Base-by-base conservation (phyloP, 805 yeast species). In the Teunomyces gatunensis region DNA sequence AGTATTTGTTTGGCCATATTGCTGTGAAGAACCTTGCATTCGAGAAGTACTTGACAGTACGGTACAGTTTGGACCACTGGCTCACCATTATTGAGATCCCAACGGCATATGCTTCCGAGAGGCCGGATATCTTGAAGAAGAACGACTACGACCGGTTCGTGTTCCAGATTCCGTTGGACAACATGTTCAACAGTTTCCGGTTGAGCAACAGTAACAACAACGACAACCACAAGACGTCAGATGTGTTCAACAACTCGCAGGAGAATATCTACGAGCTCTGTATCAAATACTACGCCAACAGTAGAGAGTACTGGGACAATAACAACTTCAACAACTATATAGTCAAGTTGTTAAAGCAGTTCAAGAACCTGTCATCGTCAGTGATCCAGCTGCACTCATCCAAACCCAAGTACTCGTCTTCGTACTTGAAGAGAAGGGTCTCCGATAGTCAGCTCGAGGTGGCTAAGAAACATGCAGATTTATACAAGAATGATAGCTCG, bases 1-100 rank as follows among this genome's bases (percentile, higher is more conserved):
- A 76, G 48, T 72, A 70, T 47, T 67, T 91, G 12, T 62, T 80
- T 44, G 97, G 97, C 1, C 83, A 83, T 45, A 73, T 91, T 40
- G 87, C 92, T 2, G 97, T 87, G 23, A 79, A 81, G 57, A 92
- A 91, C 68, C 46, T 88, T 4, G 74, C 85, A 9, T 91, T 74
- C 65, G 76, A 80, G 30, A 91, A 91, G 64, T 60, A 67, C 23
- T 85, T 92, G 15, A 77, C 80, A 12, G 77, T 87, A 12, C 74
- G 90, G 46, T 91, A 89, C 67, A 81, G 96, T 0, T 72, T 83
- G 53, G 89, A 92, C 62, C 68, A 75, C 57, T 91, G 98, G 98
- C 70, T 69, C 37, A 84, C 95, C 0, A 80, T 84, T 18, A 74
- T 81, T 36, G 92, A 87, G 60, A 78, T 85, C 28, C 82, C 81